Conservation (phyloP, 257 asterid species). For the Solanum verrucosum region DNA sequence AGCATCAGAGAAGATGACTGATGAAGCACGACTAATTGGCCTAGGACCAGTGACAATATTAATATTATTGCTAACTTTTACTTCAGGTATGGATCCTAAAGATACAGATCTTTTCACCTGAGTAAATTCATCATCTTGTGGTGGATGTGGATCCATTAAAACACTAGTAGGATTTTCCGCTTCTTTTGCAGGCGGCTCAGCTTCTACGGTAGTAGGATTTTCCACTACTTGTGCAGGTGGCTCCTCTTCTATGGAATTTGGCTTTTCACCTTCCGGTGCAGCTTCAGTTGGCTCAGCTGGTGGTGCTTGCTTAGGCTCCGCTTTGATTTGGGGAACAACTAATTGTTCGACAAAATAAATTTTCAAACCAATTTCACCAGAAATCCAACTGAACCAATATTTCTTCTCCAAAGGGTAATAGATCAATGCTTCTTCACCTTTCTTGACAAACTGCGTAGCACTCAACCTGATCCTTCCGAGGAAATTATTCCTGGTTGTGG, state of each 20-base stretch:
- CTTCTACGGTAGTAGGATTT: constrained; percentile 4
- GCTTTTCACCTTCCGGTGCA: constrained; percentile 6
- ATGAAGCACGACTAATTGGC: constrained; percentile 64
- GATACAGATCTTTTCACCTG: constrained; percentile 44
- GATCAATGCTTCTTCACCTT: constrained; percentile 85
- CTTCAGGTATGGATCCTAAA: constrained; percentile 26
- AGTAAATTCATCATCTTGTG: constrained; percentile 9
- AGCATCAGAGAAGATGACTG: constrained; percentile 51
- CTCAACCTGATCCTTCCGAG: constrained; percentile 56
- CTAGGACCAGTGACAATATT: constrained; percentile 25
- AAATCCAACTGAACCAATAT: constrained; percentile 53
- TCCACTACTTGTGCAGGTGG: constrained; percentile 7
- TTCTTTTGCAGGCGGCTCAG: constrained; percentile 1
- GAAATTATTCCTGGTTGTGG: constrained; percentile 69
- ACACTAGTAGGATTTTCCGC: constrained; percentile 5
- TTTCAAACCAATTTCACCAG: constrained; percentile 74
- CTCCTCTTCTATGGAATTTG: constrained; percentile 10
- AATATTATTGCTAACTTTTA: constrained; percentile 24
- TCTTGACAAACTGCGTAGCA: constrained; percentile 68
- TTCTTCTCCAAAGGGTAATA: constrained; percentile 72
- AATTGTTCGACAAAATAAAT: constrained; percentile 55
- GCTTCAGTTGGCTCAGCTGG: constrained; percentile 13
- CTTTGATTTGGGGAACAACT: constrained; percentile 28
- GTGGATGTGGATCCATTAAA: constrained; percentile 13
- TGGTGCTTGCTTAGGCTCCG: constrained; percentile 9